Evolutionary conservation across 768 basidiomycete genomes (phyloP), one percentile per base, ranked within the genome.

Genomic region (Boletus reticuloceps): DNA sequence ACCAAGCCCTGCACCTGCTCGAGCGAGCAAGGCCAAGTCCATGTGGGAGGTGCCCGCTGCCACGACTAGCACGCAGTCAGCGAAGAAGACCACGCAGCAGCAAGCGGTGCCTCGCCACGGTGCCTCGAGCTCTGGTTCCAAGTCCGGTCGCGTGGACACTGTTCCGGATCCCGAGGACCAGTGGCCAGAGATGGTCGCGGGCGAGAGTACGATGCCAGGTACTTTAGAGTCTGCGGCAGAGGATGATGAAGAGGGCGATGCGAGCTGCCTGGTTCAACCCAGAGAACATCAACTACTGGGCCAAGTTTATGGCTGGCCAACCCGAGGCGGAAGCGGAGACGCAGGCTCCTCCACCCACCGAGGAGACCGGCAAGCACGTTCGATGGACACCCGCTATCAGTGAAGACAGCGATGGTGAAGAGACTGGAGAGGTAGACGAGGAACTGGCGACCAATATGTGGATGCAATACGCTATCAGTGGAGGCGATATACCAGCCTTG

Each of bases 401-500:
- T 13, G 56, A 46, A 25, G 65, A 65, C 36, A 63, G 58, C 40
- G 65, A 67, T 1, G 69, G 65, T 3, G 70, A 69, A 1, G 70
- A 55, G 0, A 59, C 46, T 11, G 69, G 48, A 13, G 67, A 39
- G 1, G 53, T 13, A 6, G 67, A 61, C 11, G 55, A 58, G 3
- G 50, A 42, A 2, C 44, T 70, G 51, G 69, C 41, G 32, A 53
- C 54, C 17, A 57, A 53, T 27, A 36, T 72, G 46, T 70, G 69
- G 69, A 58, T 70, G 65, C 66, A 70, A 20, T 69, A 62, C 8
- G 69, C 69, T 6, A 62, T 72, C 54, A 61, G 58, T 25, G 69
- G 69, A 34, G 63, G 55, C 1, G 64, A 68, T 20, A 44, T 60
- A 14, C 58, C 69, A 11, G 31, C 55, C 11, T 22, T 59, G 41